A percentile compares a stretch with the other conserved stretches of the same genome.
These are phyloP conservation scores for Decorospora gaudefroyi DNA, from an alignment of 2,329 filamentous ascomycete genomes.

Conservation along the genomic window DNA sequence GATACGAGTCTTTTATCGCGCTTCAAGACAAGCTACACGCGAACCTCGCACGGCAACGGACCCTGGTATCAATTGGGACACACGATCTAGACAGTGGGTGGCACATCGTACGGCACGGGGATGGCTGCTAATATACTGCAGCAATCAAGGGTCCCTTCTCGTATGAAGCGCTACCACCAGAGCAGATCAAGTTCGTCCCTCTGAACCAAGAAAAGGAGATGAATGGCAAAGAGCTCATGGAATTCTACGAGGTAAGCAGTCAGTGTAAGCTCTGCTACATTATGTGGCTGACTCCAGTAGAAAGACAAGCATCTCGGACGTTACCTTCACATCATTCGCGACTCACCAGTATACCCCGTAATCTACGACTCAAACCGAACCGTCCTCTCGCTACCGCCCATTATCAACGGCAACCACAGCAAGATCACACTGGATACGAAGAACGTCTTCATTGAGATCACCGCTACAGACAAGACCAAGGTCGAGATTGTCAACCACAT, in stretches of 20 bases:
- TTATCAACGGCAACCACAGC: constrained; percentile 96
- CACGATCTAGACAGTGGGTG: constrained; percentile 80
- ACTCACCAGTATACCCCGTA: constrained; percentile 91
- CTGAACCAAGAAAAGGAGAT: constrained; percentile 91
- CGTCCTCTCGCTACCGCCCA: constrained; percentile 92
- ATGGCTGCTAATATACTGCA: constrained; percentile 25
- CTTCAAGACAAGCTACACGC: constrained; percentile 98
- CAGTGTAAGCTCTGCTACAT: neutral
- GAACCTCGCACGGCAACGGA: constrained; percentile 90
- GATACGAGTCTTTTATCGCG: constrained; percentile 96
- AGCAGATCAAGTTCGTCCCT: constrained; percentile 87
- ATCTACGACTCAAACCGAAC: constrained; percentile 87
- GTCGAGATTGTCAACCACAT: constrained; percentile 95
- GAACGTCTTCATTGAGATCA: constrained; percentile 97
- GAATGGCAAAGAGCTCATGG: constrained; percentile 86
- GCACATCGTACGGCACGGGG: neutral
- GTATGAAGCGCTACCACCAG: constrained; percentile 89
- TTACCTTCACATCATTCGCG: constrained; percentile 91
- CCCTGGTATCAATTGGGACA: constrained; percentile 94
- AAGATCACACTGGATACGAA: constrained; percentile 91
- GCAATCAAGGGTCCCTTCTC: constrained; percentile 89
- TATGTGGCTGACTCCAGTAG: constrained; percentile 49
- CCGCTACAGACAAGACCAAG: constrained; percentile 93
- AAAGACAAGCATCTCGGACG: constrained; percentile 89
- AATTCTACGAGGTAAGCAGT: constrained; percentile 72